phyloP scores from a whole-genome alignment of 1,284 basidiomycete species.

The Kalmanozyma brasiliensis region DNA sequence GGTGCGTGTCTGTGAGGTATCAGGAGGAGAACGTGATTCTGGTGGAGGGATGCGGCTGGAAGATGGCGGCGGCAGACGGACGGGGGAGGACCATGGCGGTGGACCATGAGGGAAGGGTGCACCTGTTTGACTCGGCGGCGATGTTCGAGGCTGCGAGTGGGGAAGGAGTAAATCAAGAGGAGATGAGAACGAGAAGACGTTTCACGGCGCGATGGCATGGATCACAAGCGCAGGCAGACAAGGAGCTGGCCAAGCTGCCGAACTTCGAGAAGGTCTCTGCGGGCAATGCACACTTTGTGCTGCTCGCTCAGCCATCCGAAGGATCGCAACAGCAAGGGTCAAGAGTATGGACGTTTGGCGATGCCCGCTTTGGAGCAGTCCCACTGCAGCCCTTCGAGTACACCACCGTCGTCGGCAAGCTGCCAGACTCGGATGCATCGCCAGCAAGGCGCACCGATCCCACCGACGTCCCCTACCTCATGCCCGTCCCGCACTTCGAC shows the following conservation, averaged over 20 bases:
- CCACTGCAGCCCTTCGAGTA: constrained; percentile 7
- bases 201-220: neutral
- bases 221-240: neutral
- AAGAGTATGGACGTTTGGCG: constrained; percentile 30
- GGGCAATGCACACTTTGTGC: constrained; percentile 34
- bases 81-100: constrained; percentile 22
- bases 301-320: constrained; percentile 5
- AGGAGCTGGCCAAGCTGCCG: constrained; percentile 2
- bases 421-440: neutral
- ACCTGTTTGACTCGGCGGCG: constrained; percentile 14
- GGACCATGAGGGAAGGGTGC: constrained; percentile 2
- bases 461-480: constrained; percentile 9
- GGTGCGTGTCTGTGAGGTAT: constrained; percentile 11
- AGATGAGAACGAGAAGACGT: neutral
- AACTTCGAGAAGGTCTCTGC: constrained; percentile 22
- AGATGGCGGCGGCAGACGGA: constrained; percentile 20
- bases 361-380: constrained; percentile 29
- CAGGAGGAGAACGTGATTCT: neutral
- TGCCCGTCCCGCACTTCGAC: constrained; percentile 23
- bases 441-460: neutral
- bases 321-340: neutral
- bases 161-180: neutral
- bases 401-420: constrained; percentile 2
- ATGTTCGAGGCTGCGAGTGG: constrained; percentile 7
- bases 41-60: constrained; percentile 14